Percentiles rank a stretch among this genome's conserved stretches.
Conservation (phyloP, 1,139 yeast genomes). For the Pneumocystis sp. region DNA sequence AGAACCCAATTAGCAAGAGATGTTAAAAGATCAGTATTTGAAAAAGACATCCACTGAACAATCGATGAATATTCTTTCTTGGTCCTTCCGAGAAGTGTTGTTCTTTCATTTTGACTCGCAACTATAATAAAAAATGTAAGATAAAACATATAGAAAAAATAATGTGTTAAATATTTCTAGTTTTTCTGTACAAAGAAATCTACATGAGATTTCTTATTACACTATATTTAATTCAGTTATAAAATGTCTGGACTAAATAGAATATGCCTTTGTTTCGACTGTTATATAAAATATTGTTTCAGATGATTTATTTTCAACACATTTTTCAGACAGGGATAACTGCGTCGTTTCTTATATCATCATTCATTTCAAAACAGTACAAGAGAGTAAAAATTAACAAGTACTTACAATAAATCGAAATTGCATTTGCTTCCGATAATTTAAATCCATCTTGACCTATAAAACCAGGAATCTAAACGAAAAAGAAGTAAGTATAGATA, state of each 20-base stretch:
- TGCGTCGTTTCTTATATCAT: constrained; percentile 32
- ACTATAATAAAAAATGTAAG: constrained; percentile 16
- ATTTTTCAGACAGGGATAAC: constrained; percentile 84
- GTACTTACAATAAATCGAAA: constrained; percentile 33
- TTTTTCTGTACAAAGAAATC: neutral
- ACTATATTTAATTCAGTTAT: neutral
- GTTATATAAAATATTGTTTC: constrained; percentile 20
- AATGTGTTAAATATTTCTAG: neutral
- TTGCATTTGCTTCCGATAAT: constrained; percentile 66
- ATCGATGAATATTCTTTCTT: constrained; percentile 55
- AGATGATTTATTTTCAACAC: constrained; percentile 55
- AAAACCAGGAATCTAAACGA: constrained; percentile 44
- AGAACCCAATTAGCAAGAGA: constrained; percentile 27
- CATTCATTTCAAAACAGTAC: constrained; percentile 2
- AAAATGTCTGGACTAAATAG: neutral
- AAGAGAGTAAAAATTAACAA: neutral
- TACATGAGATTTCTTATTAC: neutral
- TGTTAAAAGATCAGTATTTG: constrained; percentile 53
- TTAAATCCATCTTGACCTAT: constrained; percentile 66
- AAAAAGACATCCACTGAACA: constrained; percentile 68
- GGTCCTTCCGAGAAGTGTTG: constrained; percentile 46
- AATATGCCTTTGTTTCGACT: neutral
- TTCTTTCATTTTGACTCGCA: constrained; percentile 20
- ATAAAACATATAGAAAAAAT: constrained; percentile 6
- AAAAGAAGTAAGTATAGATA: neutral